Conservation (phyloP, 371 early-diverging fungal genomes). For the Phascolomyces articulosus region DNA sequence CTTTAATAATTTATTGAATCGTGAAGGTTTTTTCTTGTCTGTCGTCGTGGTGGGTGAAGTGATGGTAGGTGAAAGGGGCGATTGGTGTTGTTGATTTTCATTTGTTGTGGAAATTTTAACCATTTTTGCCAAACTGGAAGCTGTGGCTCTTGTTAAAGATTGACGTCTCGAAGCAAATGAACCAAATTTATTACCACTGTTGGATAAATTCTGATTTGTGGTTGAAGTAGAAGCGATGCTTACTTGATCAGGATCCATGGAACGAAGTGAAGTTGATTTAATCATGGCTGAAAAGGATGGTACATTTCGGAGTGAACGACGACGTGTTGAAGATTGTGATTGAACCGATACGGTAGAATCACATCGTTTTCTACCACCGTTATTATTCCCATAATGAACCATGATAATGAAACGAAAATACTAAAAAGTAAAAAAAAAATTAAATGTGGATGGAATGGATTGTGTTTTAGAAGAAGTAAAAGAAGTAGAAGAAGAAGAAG, state of each 20-base stretch:
- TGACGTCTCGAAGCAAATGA: conserved; percentile 14
- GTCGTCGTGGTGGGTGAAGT: too few species aligned
- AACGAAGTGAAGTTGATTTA: conserved; percentile 10
- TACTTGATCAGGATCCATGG: conserved; percentile 8
- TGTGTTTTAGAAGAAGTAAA: too few species aligned
- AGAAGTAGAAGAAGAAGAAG: background rate
- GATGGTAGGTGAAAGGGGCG: background rate
- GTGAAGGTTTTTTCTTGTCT: conserved; percentile 9
- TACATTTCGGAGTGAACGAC: conserved; percentile 16
- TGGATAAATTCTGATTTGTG: too few species aligned
- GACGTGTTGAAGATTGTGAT: conserved; percentile 9
- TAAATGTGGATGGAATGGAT: too few species aligned
- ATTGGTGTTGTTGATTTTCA: conserved; percentile 2
- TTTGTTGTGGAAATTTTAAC: conserved; percentile 7
- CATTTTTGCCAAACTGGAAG: conserved; percentile 20
- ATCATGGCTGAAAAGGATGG: conserved; percentile 9
- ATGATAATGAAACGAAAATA: background rate
- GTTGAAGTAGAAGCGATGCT: conserved; percentile 4
- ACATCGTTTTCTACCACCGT: background rate
- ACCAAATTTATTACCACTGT: background rate
- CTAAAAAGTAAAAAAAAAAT: background rate
- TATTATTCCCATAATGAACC: background rate
- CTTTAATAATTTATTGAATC: conserved; percentile 12
- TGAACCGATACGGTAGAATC: conserved; percentile 5
- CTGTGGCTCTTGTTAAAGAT: conserved; percentile 20